Percentiles rank a stretch among this genome's conserved stretches.
Conservation (phyloP, 768 basidiomycete species). For the Lactarius sanguifluus region DNA sequence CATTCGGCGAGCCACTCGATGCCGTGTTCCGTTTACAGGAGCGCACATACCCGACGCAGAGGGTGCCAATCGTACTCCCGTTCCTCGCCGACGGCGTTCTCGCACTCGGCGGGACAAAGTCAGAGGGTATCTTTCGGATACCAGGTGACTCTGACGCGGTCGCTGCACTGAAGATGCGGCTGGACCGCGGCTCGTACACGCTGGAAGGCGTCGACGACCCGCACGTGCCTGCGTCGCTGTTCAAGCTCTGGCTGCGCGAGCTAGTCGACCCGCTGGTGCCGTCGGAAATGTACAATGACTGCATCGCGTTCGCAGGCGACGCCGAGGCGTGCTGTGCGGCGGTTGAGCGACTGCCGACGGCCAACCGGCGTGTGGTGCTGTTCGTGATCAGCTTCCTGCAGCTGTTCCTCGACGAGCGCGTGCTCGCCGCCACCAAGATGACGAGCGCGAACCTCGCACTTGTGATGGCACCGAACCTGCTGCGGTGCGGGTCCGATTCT, state of each 20-base stretch:
- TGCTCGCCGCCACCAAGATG: slow-evolving; percentile 80
- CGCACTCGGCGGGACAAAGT: slow-evolving; percentile 77
- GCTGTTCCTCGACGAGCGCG: slow-evolving; percentile 77
- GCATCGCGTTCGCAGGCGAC: slow-evolving; percentile 66
- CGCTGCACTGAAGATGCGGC: slow-evolving; percentile 82
- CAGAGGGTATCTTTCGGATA: slow-evolving; percentile 91
- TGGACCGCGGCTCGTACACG: slow-evolving; percentile 89
- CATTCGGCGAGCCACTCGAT: slow-evolving; percentile 88
- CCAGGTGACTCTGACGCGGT: slow-evolving; percentile 90
- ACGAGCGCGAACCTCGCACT: slow-evolving; percentile 84
- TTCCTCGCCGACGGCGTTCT: slow-evolving; percentile 93
- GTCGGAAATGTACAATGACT: slow-evolving; percentile 88
- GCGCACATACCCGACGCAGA: slow-evolving; percentile 79
- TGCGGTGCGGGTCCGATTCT: slow-evolving; percentile 85
- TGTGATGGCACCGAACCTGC: slow-evolving; percentile 89
- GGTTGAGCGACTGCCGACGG: slow-evolving; percentile 74
- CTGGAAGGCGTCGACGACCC: slow-evolving; percentile 89
- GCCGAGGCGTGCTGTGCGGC: slow-evolving; percentile 71
- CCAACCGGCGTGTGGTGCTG: slow-evolving; percentile 81
- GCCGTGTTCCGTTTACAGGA: slow-evolving; percentile 82
- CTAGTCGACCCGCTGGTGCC: slow-evolving; percentile 91
- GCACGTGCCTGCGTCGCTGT: slow-evolving; percentile 81
- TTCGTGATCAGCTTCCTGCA: slow-evolving; percentile 92
- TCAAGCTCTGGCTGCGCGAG: slow-evolving; percentile 94
- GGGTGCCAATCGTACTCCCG: slow-evolving; percentile 89